Base-by-base conservation (phyloP, 169 alveolate species). In the Plasmodium coatneyi region DNA sequence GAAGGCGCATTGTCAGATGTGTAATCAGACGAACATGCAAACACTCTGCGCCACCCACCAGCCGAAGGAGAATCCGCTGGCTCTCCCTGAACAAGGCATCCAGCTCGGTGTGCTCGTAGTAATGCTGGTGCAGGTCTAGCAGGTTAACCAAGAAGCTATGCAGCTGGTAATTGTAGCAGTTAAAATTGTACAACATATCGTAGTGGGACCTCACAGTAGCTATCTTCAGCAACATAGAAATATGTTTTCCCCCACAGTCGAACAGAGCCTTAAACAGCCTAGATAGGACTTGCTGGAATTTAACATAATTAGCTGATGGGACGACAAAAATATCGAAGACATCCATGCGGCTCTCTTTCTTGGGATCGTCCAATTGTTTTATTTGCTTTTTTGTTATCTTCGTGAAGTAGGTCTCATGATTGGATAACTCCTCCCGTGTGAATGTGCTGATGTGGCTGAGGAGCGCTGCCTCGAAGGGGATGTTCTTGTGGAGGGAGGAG, bases 161-260 rank as follows among this genome's bases (percentile, higher is more conserved):
- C 16, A 91, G 43, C 70, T 81, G 95, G 32, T 60, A 91, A 39
- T 91, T 91, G 19, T 91, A 91, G 25, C 95, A 91, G 30, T 91
- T 91, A 16, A 91, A 81, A 46, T 71, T 91, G 70, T 91, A 91
- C 14, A 80, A 30, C 95, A 91, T 80, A 39, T 91, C 95, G 60
- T 80, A 81, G 34, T 91, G 95, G 9, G 95, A 60, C 19, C 92
- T 70, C 22, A 70, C n/a, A 4, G 83, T 39, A n/a, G 71, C 95
- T 32, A 91, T 91, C 82, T 80, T 80, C 28, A 91, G 28, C n/a
- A 91, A 80, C 60, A 71, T 71, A 1, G 95, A 91, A 49, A 91
- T 81, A 36, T 91, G 92, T 81, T 71, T 91, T 9, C 95, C 95
- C 25, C 95, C 95, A 80, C 95, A 91, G 72, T 91, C 92, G 72